These are phyloP conservation scores for Leishmania gerbilli DNA, from an alignment of 208 protist genomes.

Conservation along the genomic window DNA sequence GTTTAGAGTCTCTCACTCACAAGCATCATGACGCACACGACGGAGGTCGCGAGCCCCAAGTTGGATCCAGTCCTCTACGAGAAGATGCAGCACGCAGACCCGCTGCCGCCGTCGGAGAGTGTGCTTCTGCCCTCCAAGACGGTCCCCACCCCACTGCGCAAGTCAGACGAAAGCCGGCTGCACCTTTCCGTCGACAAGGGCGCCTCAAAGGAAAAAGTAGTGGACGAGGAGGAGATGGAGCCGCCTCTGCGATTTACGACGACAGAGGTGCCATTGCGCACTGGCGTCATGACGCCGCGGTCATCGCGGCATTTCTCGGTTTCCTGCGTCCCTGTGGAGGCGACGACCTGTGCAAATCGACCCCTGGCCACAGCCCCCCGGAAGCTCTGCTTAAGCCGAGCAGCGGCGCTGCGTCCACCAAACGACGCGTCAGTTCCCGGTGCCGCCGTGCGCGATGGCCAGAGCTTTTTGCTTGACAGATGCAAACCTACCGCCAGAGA, in stretches of 20 bases:
- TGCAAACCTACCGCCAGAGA: constrained; percentile 6
- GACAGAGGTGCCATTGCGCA: background rate
- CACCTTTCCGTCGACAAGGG: constrained; percentile 8
- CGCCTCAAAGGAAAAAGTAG: background rate
- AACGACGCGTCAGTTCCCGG: constrained; percentile 27
- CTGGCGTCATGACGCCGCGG: background rate
- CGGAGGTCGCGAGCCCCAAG: background rate
- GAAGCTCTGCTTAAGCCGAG: background rate
- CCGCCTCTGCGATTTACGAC: constrained; percentile 2
- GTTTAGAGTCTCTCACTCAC: background rate
- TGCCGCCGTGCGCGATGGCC: constrained; percentile 33
- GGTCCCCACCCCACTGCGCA: constrained; percentile 11
- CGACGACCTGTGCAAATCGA: background rate
- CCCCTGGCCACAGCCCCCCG: background rate
- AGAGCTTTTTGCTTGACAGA: constrained; percentile 36
- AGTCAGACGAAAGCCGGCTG: constrained; percentile 4
- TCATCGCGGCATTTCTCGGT: constrained; percentile 16
- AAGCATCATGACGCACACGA: background rate
- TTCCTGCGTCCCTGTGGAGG: constrained; percentile 17
- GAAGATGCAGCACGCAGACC: constrained; percentile 10
- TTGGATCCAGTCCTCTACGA: constrained; percentile 5
- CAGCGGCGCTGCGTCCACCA: constrained; percentile 20
- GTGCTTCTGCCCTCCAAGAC: constrained; percentile 19
- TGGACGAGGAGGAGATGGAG: background rate
- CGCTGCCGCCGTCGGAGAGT: constrained; percentile 17